phyloP scores from a whole-genome alignment of 345 rosid genomes.

The Rubroshorea leprosula region DNA sequence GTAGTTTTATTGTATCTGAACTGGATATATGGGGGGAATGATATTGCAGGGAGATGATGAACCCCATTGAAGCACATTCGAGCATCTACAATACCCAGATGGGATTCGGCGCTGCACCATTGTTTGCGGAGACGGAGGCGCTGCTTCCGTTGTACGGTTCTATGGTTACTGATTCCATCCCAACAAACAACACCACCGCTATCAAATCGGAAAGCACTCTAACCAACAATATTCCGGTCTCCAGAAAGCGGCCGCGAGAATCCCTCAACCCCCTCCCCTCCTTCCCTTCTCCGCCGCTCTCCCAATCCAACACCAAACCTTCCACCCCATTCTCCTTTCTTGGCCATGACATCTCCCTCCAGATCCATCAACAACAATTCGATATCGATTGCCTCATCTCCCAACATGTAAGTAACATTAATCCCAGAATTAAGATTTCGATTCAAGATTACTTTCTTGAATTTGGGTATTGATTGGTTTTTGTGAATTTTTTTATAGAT shows the following conservation, averaged over 20 bases:
- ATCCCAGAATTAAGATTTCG: background rate
- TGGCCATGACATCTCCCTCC: constrained; percentile 56
- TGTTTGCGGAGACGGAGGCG: constrained; percentile 32
- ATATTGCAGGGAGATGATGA: constrained; percentile 43
- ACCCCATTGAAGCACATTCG: constrained; percentile 37
- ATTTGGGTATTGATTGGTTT: background rate
- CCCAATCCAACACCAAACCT: constrained; percentile 25
- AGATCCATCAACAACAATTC: constrained; percentile 62
- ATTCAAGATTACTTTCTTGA: background rate
- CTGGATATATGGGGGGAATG: no score
- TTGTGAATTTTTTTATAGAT: constrained; percentile 32
- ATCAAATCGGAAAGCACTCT: constrained; percentile 62
- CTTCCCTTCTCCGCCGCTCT: constrained; percentile 20
- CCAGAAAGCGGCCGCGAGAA: constrained; percentile 64
- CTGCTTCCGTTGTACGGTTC: constrained; percentile 40
- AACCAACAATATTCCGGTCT: constrained; percentile 33
- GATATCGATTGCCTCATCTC: constrained; percentile 55
- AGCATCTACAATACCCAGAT: constrained; percentile 35
- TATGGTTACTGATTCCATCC: constrained; percentile 30
- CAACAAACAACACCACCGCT: constrained; percentile 27
- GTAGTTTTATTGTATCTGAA: no score
- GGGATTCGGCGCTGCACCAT: constrained; percentile 39
- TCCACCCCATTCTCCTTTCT: constrained; percentile 45
- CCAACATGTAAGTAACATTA: constrained; percentile 54
- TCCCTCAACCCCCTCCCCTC: constrained; percentile 26